Base-by-base conservation (phyloP, 306 rosid genomes). In the Glycine latifolia region DNA sequence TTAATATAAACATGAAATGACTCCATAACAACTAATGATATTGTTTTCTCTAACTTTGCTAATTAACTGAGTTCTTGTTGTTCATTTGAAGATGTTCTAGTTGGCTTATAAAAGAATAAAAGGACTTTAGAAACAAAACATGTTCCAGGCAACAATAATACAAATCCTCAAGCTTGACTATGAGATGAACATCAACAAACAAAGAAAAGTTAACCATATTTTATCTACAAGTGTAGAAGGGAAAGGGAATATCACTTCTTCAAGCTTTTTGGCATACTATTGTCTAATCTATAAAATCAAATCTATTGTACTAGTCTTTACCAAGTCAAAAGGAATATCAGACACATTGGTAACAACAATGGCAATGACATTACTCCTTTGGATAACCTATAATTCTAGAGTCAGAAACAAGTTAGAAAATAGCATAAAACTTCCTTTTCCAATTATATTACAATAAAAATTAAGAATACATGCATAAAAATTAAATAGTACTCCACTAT, bases 221-320 rank as follows among this genome's bases (percentile, higher is more conserved):
- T 71, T 55, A 26, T 26, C 31, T 26, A 26, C 31, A 26, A 26
- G 31, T 26, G 31, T 26, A 26, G 31, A 80, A 54, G 68, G 53
- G 58, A 53, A 26, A 26, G 31, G 2, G 31, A 82, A 69, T 55
- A 26, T 81, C 83, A 95, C 99, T 97, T 91, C 92, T 77, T 91
- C 97, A 67, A 93, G 96, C 88, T 91, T 95, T 87, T 87, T 85
- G 82, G 89, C 85, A 78, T 91, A 93, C 81, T 95, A 96, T 71
- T 89, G 89, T 86, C 95, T 90, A 78, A 89, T 90, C 80, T 90
- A 94, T 76, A 90, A 83, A 78, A 89, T 89, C 79, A 91, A 91
- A 72, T 95, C 98, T 69, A 89, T 88, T 7, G 93, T 89, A 78
- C 87, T 90, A 50, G 97, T 97, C 80, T 87, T 87, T 66, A 91